These are phyloP conservation scores for Centella asiatica DNA, from an alignment of 129 eudicot species.

Conservation along the genomic window DNA sequence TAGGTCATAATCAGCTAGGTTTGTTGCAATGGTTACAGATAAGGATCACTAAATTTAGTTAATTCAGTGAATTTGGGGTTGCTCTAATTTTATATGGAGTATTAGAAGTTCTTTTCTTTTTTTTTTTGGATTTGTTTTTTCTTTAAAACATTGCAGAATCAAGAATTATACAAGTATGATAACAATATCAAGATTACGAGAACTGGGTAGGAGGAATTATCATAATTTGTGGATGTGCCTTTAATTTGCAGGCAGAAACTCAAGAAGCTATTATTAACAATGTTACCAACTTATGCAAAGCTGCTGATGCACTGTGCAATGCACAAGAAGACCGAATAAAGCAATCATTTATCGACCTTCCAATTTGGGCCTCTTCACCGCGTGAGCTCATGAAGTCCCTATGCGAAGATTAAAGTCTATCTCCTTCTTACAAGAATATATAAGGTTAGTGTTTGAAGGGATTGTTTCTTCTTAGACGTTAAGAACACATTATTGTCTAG, in stretches of 20 bases:
- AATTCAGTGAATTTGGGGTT: too few species aligned
- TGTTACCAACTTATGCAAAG: slow-evolving; percentile 46
- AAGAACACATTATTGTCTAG: slow-evolving; percentile 6
- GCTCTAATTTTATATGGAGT: too few species aligned
- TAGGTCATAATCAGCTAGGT: too few species aligned
- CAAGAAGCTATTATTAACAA: slow-evolving; percentile 57
- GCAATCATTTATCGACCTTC: slow-evolving; percentile 40
- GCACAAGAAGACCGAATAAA: slow-evolving; percentile 46
- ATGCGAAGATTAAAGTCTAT: slow-evolving; percentile 32
- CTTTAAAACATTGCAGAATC: too few species aligned
- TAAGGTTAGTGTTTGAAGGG: neutral
- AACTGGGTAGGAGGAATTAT: neutral
- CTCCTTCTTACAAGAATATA: slow-evolving; percentile 4
- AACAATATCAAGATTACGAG: too few species aligned
- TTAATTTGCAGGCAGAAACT: slow-evolving; percentile 46
- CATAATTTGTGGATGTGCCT: neutral
- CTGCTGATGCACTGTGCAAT: slow-evolving; percentile 43
- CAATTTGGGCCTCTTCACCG: slow-evolving; percentile 51
- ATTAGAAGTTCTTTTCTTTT: too few species aligned
- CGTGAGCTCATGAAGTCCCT: slow-evolving; percentile 39
- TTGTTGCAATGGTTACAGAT: too few species aligned
- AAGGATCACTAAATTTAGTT: too few species aligned
- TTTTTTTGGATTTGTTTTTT: too few species aligned
- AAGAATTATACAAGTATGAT: too few species aligned
- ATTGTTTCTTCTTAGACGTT: neutral